These are phyloP conservation scores for Lodderomyces oxycetoniae DNA, from an alignment of 1,139 yeast genomes.

Conservation along the genomic window DNA sequence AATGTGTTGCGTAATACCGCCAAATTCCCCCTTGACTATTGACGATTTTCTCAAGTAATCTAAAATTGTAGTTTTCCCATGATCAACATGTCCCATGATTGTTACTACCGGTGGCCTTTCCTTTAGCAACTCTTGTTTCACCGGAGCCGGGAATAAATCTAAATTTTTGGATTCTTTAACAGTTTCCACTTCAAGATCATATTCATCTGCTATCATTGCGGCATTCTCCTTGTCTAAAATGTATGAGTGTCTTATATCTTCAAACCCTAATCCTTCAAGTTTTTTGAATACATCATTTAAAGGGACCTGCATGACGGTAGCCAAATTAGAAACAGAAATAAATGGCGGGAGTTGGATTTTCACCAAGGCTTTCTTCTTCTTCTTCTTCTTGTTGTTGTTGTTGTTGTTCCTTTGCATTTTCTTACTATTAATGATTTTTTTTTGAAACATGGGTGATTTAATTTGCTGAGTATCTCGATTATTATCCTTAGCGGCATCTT, in stretches of 20 bases:
- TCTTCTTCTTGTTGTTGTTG: slow-evolving; percentile 7
- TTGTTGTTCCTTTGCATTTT: slow-evolving; percentile 5
- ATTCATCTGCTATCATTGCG: slow-evolving; percentile 81
- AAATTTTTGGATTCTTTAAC: slow-evolving; percentile 57
- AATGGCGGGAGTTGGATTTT: slow-evolving; percentile 64
- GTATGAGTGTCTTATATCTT: slow-evolving; percentile 68
- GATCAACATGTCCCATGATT: slow-evolving; percentile 99
- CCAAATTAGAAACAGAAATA: slow-evolving; percentile 68
- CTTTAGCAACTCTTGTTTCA: slow-evolving; percentile 42
- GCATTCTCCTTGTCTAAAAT: slow-evolving; percentile 86
- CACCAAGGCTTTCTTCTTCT: slow-evolving; percentile 19
- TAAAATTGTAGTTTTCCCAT: slow-evolving; percentile 92
- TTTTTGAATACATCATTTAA: slow-evolving; percentile 55
- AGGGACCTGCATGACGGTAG: slow-evolving; percentile 65
- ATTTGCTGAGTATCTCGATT: no score
- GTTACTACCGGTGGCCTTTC: slow-evolving; percentile 92
- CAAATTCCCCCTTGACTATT: slow-evolving; percentile 80
- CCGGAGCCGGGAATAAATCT: slow-evolving; percentile 53
- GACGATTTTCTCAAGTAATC: slow-evolving; percentile 82
- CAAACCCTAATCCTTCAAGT: slow-evolving; percentile 69
- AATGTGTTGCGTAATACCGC: slow-evolving; percentile 97
- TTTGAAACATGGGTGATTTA: no score
- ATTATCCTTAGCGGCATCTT: no score
- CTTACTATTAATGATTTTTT: no score
- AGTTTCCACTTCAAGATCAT: slow-evolving; percentile 63